Evolutionary conservation across 352 stramenopile species (phyloP), one percentile per base, ranked within the genome.

Genomic region (Pythium dissimile): DNA sequence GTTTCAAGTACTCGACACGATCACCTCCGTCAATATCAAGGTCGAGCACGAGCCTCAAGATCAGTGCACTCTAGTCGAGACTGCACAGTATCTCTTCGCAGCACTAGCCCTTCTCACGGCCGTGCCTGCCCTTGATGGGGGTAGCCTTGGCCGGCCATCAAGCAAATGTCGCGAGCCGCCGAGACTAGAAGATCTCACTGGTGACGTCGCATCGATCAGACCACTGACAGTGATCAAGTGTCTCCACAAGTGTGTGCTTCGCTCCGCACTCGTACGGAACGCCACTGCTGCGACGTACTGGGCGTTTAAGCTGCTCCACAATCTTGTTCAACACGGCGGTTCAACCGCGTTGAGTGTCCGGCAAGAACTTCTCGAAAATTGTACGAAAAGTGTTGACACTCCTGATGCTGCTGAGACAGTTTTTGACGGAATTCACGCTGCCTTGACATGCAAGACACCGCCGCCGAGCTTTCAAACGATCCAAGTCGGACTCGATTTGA

Each of bases 241-340:
- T 20, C 28, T 44, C 2, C 8, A 41, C 28, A n/a, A 23, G 39
- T 54, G 43, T 23, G 20, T 53, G 32, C 34, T 42, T 13, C 20
- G 20, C 15, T 34, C 2, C 8, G 8, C 31, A 12, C 15, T 10
- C 20, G 18, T 34, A 20, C 18, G 7, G 15, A 20, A 24, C 12
- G 11, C 45, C 8, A 38, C 35, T 0, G 5, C n/a, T 1, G 31
- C 26, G 1, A 37, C 18, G 13, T 16, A 52, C 9, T 60, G 58
- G 59, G 21, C 37, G 16, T 61, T 58, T 32, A 51, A 50, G 23
- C 13, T 61, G 2, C 28, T 67, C 11, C 7, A 30, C 35, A 58
- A 57, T 9, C n/a, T 67, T 10, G 28, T 32, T 13, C 11, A 31
- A 6, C 59, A 67, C 31, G 46, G 38, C 18, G 59, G 59, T 18